Evolutionary conservation across 495 filamentous ascomycete species (phyloP).

Genomic region (Aspergillus carlsbadensis): DNA sequence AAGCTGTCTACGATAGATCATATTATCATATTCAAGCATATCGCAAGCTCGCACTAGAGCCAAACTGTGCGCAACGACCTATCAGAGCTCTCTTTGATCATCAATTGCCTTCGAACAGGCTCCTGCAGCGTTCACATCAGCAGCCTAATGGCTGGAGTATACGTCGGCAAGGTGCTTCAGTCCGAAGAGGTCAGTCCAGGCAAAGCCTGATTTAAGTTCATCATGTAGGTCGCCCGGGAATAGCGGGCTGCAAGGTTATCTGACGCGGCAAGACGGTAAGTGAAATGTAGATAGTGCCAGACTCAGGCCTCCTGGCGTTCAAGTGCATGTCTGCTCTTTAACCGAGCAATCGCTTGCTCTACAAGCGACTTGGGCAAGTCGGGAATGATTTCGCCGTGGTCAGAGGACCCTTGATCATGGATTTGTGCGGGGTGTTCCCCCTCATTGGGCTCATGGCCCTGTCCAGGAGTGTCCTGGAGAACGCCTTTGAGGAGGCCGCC

Average conservation of each 20-base stretch:
- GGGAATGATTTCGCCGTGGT: slow-evolving; percentile 48
- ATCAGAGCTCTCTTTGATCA: slow-evolving; percentile 54
- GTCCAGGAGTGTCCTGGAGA: slow-evolving; percentile 4
- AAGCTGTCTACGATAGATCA: background rate
- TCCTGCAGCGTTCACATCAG: slow-evolving; percentile 34
- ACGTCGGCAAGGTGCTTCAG: slow-evolving; percentile 20
- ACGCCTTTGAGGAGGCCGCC: slow-evolving; percentile 36
- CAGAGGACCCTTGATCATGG: slow-evolving; percentile 17
- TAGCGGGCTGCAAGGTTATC: background rate
- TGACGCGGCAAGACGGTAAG: background rate
- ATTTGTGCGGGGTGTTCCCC: background rate
- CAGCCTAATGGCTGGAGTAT: slow-evolving; percentile 27
- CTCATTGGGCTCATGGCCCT: slow-evolving; percentile 4
- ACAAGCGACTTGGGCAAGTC: slow-evolving; percentile 54
- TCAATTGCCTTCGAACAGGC: slow-evolving; percentile 24
- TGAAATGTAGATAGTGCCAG: background rate
- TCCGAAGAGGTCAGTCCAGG: slow-evolving; percentile 20
- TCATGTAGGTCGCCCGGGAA: slow-evolving; percentile 26
- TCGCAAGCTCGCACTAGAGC: background rate
- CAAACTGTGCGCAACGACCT: slow-evolving; percentile 13
- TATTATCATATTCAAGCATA: background rate
- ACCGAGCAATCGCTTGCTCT: slow-evolving; percentile 48
- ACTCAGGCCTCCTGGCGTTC: background rate
- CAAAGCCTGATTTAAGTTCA: slow-evolving; percentile 30
- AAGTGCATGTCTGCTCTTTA: slow-evolving; percentile 26